Evolutionary conservation across 2,329 filamentous ascomycete species (phyloP).

Genomic region (Epichloe baconii): DNA sequence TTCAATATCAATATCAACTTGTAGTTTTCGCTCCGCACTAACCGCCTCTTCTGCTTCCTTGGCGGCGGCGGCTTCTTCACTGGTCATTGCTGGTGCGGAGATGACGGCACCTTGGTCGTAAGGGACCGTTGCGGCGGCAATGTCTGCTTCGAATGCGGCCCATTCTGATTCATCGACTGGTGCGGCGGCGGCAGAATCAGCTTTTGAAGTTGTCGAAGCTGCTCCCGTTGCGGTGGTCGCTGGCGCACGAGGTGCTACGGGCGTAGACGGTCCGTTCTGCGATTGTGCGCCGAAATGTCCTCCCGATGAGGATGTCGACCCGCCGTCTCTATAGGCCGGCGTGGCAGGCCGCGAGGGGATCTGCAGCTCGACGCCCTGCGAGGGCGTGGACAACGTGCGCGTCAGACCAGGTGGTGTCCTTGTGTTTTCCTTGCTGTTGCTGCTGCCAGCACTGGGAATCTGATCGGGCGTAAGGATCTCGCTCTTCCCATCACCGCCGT

Average conservation of each 20-base stretch:
- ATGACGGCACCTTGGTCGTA: slow-evolving; percentile 44
- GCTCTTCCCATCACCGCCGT: slow-evolving; percentile 7
- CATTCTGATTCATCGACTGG: slow-evolving; percentile 62
- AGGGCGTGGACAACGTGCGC: slow-evolving; percentile 39
- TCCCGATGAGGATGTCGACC: slow-evolving; percentile 27
- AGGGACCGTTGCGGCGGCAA: slow-evolving; percentile 36
- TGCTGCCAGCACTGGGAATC: slow-evolving; percentile 10
- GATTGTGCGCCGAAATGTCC: slow-evolving; percentile 7
- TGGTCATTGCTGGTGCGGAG: slow-evolving; percentile 53
- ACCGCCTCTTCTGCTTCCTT: slow-evolving; percentile 38
- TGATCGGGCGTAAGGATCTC: slow-evolving; percentile 10
- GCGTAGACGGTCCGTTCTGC: slow-evolving; percentile 5
- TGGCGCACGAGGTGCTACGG: slow-evolving; percentile 18
- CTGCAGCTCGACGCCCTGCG: slow-evolving; percentile 44
- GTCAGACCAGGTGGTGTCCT: slow-evolving; percentile 15
- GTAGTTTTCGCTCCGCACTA: slow-evolving; percentile 38
- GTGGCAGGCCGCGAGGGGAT: slow-evolving; percentile 53
- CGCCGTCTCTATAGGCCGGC: slow-evolving; percentile 31
- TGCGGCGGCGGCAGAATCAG: slow-evolving; percentile 6
- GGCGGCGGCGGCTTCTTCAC: slow-evolving; percentile 46
- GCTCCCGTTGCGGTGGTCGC: slow-evolving; percentile 4
- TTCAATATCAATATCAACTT: slow-evolving; percentile 41
- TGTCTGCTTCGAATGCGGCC: slow-evolving; percentile 77
- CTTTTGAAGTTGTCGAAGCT: slow-evolving; percentile 2
- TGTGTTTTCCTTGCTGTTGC: slow-evolving; percentile 9